Evolutionary conservation across 352 stramenopile species (phyloP), one percentile per base, ranked within the genome.

Genomic region (Lagenidium giganteum): DNA sequence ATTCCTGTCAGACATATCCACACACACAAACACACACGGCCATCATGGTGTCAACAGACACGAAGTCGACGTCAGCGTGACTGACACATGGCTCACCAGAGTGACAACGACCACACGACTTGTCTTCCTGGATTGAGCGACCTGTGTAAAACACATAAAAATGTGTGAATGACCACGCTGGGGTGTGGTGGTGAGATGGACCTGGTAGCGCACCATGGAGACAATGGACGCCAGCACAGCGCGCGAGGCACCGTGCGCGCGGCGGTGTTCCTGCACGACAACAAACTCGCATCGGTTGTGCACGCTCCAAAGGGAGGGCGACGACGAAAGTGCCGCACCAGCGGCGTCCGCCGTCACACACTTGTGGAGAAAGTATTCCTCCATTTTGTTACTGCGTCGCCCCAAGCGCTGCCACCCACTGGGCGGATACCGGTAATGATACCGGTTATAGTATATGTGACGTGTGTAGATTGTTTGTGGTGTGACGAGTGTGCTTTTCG

Each of bases 251-350:
- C 75, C 70, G 29, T 62, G 44, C 13, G 70, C 70, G 23, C 69
- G 57, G 13, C 54, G 54, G n/a, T 68, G 69, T 64, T 90, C 78
- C 61, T 87, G 66, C 42, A 90, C 60, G 20, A 90, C 47, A 26
- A 83, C 61, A 22, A 72, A 58, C 42, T 87, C 74, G 8, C 67
- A 73, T 34, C 71, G 70, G 5, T 58, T 38, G 2, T 24, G 40
- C 1, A 35, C 54, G 22, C 54, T 47, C 61, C 67, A 81, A 22
- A 53, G 52, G 20, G 57, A 54, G 12, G 58, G 22, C 12, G 35
- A 12, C 29, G 27, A 37, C 8, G 12, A 12, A 1, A 32, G 11
- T 8, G 43, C 35, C 34, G 50, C 45, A 17, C 18, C 13, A n/a
- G 18, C 20, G 42, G 50, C 47, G 51, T 77, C 67, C 28, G 69